Evolutionary conservation across 2,329 filamentous ascomycete species (phyloP).

Genomic region (Lachnellula subtilissima): DNA sequence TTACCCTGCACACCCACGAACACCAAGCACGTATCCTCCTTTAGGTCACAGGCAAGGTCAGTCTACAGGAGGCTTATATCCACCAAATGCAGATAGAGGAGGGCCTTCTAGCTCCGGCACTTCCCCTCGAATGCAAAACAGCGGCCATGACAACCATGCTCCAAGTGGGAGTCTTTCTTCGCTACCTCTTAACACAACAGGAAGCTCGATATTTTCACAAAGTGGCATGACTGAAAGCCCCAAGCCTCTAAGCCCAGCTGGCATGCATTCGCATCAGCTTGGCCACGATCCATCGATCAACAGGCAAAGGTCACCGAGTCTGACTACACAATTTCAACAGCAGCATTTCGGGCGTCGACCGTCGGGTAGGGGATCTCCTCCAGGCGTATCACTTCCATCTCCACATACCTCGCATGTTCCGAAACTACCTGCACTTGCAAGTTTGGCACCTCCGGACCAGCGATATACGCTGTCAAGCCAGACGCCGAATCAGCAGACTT

Average conservation of each 20-base stretch:
- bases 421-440: constrained; percentile 31
- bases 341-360: constrained; percentile 55
- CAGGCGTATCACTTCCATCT: constrained; percentile 28
- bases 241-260: constrained; percentile 67
- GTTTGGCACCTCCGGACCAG: constrained; percentile 31
- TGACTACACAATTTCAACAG: constrained; percentile 61
- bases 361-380: constrained; percentile 48
- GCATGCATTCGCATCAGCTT: constrained; percentile 45
- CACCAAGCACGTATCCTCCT: constrained; percentile 72
- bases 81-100: constrained; percentile 55
- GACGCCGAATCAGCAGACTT: constrained; percentile 20
- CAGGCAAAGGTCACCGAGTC: constrained; percentile 61
- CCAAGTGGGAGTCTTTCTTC: constrained; percentile 47
- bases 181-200: constrained; percentile 40
- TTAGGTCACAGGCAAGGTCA: constrained; percentile 49
- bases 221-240: constrained; percentile 78
- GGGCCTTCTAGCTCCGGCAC: constrained; percentile 46
- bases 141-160: constrained; percentile 38
- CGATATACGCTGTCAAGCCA: constrained; percentile 30
- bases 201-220: constrained; percentile 59
- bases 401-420: constrained; percentile 26
- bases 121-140: constrained; percentile 44
- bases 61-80: constrained; percentile 53
- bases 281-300: constrained; percentile 49
- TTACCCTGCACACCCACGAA: constrained; percentile 56